Base-by-base conservation (phyloP, 306 rosid species). In the Gastrolobium bilobum region DNA sequence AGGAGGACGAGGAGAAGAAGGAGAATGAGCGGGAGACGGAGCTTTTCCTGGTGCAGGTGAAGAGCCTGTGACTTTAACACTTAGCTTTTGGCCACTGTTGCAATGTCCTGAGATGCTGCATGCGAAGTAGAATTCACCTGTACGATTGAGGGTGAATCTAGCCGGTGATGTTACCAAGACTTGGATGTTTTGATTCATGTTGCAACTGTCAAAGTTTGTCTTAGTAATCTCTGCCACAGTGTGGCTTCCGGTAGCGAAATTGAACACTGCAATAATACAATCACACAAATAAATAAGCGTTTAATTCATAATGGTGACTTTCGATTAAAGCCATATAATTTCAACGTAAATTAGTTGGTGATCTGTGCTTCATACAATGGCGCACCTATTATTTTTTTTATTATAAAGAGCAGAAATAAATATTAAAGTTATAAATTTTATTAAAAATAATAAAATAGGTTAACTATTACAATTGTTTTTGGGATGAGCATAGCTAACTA, bases 1-100 rank as follows among this genome's bases (percentile, higher is more conserved):
- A 6, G 76, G 26, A 20, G 26, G 26, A 20, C 26, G 56, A 15
- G 71, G 8, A 59, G 65, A 7, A 0, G 46, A 20, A 20, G 26
- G 46, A 6, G 10, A 2, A 6, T 6, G 10, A 42, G 46, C 46
- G 6, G 66, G 34, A 42, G 46, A 2, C 2, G 66, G 34, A 5
- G 61, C 61, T 5, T 20, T 8, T 4, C 13, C 29, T 5, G 81
- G 52, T 4, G 64, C 6, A 8, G 76, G 6, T 4, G 63, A 9
- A 11, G 30, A 13, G 37, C 4, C 11, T 2, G 62, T 14, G 73
- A 81, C 46, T 26, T 42, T 50, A 29, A 87, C 13, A 29, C 59
- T 68, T 4, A 87, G n/a, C 83, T 87, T 84, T 38, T 84, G 90
- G 5, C 88, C 90, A 4, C 14, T 2, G 13, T 3, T 2, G 76